Percentiles rank a stretch among this genome's conserved stretches.
These are phyloP conservation scores for Porphyrellus sp. DNA, from an alignment of 1,284 basidiomycete genomes.

Conservation along the genomic window DNA sequence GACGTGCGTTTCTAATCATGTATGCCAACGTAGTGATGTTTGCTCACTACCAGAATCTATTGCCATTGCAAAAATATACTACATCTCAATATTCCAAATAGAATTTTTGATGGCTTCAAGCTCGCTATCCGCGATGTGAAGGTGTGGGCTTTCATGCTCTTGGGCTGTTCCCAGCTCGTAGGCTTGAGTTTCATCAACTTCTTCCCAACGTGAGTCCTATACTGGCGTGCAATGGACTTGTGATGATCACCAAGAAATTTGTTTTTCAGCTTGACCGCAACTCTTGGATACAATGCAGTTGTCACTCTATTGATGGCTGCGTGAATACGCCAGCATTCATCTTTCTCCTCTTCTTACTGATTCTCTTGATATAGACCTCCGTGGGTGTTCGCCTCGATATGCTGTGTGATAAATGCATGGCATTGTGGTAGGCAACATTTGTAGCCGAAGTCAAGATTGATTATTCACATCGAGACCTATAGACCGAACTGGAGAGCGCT, in stretches of 20 bases:
- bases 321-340: slow-evolving; percentile 40
- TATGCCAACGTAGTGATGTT: background rate
- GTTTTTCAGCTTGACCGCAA: slow-evolving; percentile 51
- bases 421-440: slow-evolving; percentile 50
- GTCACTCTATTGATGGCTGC: slow-evolving; percentile 59
- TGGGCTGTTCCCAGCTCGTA: slow-evolving; percentile 50
- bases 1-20: slow-evolving; percentile 41
- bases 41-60: too few species aligned
- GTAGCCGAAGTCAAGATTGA: background rate
- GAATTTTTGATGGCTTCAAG: slow-evolving; percentile 51
- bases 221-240: background rate
- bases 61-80: background rate
- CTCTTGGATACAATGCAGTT: slow-evolving; percentile 61
- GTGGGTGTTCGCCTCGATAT: slow-evolving; percentile 27
- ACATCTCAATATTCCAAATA: slow-evolving; percentile 26
- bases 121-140: slow-evolving; percentile 63
- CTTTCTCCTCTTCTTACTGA: background rate
- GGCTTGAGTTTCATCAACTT: slow-evolving; percentile 72
- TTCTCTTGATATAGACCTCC: slow-evolving; percentile 48
- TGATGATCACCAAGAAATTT: background rate
- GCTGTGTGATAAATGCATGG: slow-evolving; percentile 60
- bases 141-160: slow-evolving; percentile 56
- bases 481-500: slow-evolving; percentile 64
- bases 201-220: slow-evolving; percentile 59
- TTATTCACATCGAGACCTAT: background rate